Base-by-base conservation (phyloP, 208 protist genomes). In the Wallacemonas rigidus region DNA sequence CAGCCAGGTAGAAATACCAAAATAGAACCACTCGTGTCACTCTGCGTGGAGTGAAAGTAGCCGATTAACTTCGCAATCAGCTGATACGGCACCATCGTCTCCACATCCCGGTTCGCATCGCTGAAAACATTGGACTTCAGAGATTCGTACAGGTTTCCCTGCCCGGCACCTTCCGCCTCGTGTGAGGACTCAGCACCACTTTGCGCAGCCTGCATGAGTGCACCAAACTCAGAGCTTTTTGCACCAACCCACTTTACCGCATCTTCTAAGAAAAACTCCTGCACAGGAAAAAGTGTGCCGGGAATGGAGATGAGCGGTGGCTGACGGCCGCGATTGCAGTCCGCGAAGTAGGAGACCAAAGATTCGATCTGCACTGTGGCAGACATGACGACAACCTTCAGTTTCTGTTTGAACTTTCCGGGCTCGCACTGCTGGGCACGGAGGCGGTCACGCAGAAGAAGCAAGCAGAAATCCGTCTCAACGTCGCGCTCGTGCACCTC, bases 321-420 rank as follows among this genome's bases (percentile, higher is more conserved):
- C 35, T 60, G 26, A 41, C 67, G 70, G 1, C 54, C 67, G 56
- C 57, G 44, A 72, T 85, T 88, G 56, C 60, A 75, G 15, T 71
- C 69, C 3, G 53, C 44, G 75, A 94, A 94, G 78, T 96, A 96
- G 8, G 79, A 76, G n/a, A 79, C 72, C 38, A 96, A 74, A 14
- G 81, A 77, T 14, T 92, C 82, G 51, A 94, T 84, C 63, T 94
- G 87, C 69, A 94, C 75, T 17, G 92, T 95, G 3, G 99, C 99
- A 9, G 97, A 99, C 70, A 99, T 99, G 51, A 99, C 96, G 57
- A 99, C 96, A 40, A 99, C 83, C 76, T 99, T 99, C 75, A 96
- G 67, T 57, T 86, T 75, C 17, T 83, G 44, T 41, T 79, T 76
- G 62, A 73, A 90, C 5, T 50, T 75, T 26, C 79, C 71, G 9